phyloP scores from a whole-genome alignment of 768 basidiomycete genomes.

The Chalciporus chontae region DNA sequence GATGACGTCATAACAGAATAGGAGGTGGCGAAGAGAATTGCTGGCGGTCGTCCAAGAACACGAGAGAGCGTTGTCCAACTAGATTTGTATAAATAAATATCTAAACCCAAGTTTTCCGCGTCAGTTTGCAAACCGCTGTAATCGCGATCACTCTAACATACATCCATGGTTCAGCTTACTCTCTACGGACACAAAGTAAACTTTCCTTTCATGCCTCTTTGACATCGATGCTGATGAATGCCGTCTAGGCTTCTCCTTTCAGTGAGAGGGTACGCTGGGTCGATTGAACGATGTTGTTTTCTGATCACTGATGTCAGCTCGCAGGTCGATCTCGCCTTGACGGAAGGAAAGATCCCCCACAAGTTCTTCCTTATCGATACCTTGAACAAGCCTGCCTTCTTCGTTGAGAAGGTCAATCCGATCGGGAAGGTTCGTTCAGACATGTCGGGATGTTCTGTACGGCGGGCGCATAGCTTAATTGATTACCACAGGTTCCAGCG shows the following conservation, averaged over 20 bases:
- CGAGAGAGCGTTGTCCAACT: too few relatives aligned
- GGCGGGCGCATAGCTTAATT: too few relatives aligned
- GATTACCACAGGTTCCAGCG: conserved; percentile 44
- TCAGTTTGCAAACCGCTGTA: too few relatives aligned
- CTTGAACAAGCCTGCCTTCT: conserved; percentile 63
- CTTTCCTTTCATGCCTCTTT: too few relatives aligned
- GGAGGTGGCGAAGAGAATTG: too few relatives aligned
- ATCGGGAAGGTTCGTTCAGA: conserved; percentile 49
- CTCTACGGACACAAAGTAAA: conserved; percentile 3
- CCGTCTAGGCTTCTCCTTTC: not conserved
- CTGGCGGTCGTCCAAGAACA: too few relatives aligned
- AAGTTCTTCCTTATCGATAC: conserved; percentile 54
- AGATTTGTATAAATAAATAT: too few relatives aligned
- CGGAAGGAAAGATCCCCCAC: conserved; percentile 46
- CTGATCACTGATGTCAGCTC: not conserved
- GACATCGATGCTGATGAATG: not conserved
- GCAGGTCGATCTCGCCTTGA: conserved; percentile 55
- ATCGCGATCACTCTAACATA: too few relatives aligned
- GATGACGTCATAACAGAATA: too few relatives aligned
- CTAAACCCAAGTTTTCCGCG: too few relatives aligned
- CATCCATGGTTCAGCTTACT: not conserved
- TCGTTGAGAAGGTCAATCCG: conserved; percentile 56
- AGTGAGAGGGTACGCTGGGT: not conserved
- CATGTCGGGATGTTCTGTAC: not conserved
- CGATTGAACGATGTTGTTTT: too few relatives aligned